Evolutionary conservation across 2,329 filamentous ascomycete genomes (phyloP), one percentile per base, ranked within the genome.

Genomic region (Aureobasidium sp.): DNA sequence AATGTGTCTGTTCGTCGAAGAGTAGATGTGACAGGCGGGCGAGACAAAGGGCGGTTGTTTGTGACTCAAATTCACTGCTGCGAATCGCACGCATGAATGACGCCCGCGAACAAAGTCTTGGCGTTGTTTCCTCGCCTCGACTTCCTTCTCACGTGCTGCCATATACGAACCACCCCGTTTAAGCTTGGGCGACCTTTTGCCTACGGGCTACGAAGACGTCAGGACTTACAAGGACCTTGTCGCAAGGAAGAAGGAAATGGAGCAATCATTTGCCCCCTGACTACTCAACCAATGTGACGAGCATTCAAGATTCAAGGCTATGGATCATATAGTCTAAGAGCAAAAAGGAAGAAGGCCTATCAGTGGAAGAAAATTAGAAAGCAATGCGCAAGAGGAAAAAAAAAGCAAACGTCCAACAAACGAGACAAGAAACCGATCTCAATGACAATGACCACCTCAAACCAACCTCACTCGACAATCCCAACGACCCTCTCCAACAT

Each of bases 61-160:
- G 27, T 51, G 30, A 51, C 35, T 49, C 45, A 39, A 51, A 51
- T 41, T n/a, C n/a, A 37, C 41, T 51, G 45, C 45, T 38, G 45
- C 45, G 29, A 21, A 16, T 21, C 44, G n/a, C 42, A 50, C 47
- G 16, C 22, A 24, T 37, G 48, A 40, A 51, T 51, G 48, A 51
- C 48, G 48, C 48, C 17, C 34, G n/a, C 21, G 17, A 22, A 49
- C 34, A n/a, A 10, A 27, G 45, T 21, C 45, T 49, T 49, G 45
- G 45, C 44, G 19, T n/a, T 3, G 4, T 7, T 38, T 19, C 7
- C 19, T 6, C 12, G 29, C 7, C 41, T n/a, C n/a, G n/a, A n/a
- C 19, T 45, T 27, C 30, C 30, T 19, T 32, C 7, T 32, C 25
- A 19, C 35, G 17, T 19, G 35, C 7, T 42, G 40, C 14, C 7